These are phyloP conservation scores for Sutorius australiensis DNA, from an alignment of 768 basidiomycete species.

Conservation along the genomic window DNA sequence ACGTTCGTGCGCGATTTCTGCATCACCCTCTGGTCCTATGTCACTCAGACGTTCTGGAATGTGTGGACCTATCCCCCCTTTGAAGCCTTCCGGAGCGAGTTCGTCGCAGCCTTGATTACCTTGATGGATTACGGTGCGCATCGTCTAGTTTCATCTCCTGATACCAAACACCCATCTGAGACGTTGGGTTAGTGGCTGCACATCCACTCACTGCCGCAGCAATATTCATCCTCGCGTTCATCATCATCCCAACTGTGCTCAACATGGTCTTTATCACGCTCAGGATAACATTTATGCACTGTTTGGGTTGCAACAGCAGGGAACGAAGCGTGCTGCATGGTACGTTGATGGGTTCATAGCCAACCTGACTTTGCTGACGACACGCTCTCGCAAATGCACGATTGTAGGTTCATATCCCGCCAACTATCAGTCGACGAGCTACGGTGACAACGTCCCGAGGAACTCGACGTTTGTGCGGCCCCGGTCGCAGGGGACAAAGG, in stretches of 20 bases:
- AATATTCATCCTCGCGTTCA: conserved; percentile 10
- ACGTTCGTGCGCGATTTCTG: neutral
- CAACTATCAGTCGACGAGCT: conserved; percentile 20
- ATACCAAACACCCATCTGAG: neutral
- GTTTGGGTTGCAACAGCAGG: conserved; percentile 2
- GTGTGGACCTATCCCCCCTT: conserved; percentile 23
- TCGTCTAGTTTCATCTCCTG: neutral
- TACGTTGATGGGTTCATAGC: neutral
- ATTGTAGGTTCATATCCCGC: conserved; percentile 11
- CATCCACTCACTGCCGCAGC: conserved; percentile 12
- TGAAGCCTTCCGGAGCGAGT: conserved; percentile 18
- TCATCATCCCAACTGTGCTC: conserved; percentile 6
- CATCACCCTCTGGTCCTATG: conserved; percentile 5
- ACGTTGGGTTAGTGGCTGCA: neutral
- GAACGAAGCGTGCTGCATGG: conserved; percentile 5
- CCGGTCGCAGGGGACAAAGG: conserved; percentile 10
- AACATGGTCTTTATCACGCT: neutral
- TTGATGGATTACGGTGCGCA: conserved; percentile 15
- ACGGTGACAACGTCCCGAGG: conserved; percentile 16
- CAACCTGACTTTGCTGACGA: neutral
- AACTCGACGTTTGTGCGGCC: conserved; percentile 2
- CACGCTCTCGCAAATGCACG: neutral
- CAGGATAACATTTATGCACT: neutral
- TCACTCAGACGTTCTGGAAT: conserved; percentile 6
- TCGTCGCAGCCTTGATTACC: conserved; percentile 7